Conservation (phyloP, 2,329 filamentous ascomycete species). For the Pestalotiopsis sp. region DNA sequence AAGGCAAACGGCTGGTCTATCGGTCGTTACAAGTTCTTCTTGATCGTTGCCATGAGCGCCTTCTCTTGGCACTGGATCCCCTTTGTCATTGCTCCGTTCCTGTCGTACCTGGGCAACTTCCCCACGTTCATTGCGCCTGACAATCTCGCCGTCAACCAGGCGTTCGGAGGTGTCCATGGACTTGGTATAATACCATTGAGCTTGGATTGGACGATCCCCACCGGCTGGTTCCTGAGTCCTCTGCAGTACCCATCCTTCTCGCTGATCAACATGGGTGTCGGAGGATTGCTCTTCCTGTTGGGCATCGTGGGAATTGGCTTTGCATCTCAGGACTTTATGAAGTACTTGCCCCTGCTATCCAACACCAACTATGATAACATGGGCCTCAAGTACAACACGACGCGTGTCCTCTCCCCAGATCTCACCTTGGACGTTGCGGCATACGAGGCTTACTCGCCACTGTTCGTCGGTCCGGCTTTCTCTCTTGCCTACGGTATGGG, state of each 20-base stretch:
- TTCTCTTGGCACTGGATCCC: slow-evolving; percentile 67
- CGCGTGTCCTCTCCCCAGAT: slow-evolving; percentile 43
- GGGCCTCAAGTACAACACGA: slow-evolving; percentile 47
- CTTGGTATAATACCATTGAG: slow-evolving; percentile 63
- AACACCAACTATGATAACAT: slow-evolving; percentile 57
- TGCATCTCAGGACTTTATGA: slow-evolving; percentile 45
- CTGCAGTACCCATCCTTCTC: slow-evolving; percentile 57
- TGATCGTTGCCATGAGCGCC: slow-evolving; percentile 50
- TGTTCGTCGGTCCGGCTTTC: slow-evolving; percentile 58
- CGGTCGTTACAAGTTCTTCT: slow-evolving; percentile 59
- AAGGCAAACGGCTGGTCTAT: slow-evolving; percentile 61
- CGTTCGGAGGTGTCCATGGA: slow-evolving; percentile 63
- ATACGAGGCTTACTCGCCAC: slow-evolving; percentile 50
- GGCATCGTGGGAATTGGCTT: slow-evolving; percentile 47
- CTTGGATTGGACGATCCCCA: slow-evolving; percentile 54
- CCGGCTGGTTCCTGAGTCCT: slow-evolving; percentile 52
- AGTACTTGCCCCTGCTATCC: slow-evolving; percentile 47
- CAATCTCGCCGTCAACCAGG: slow-evolving; percentile 61
- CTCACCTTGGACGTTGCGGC: slow-evolving; percentile 45
- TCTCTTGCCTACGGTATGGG: slow-evolving; percentile 57
- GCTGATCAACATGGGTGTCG: slow-evolving; percentile 57
- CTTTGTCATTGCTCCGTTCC: slow-evolving; percentile 63
- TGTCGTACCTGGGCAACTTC: slow-evolving; percentile 61
- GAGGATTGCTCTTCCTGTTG: slow-evolving; percentile 50
- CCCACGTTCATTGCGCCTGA: slow-evolving; percentile 63